Evolutionary conservation across 768 basidiomycete genomes (phyloP).

Genomic region (Lyophyllum shimeji): DNA sequence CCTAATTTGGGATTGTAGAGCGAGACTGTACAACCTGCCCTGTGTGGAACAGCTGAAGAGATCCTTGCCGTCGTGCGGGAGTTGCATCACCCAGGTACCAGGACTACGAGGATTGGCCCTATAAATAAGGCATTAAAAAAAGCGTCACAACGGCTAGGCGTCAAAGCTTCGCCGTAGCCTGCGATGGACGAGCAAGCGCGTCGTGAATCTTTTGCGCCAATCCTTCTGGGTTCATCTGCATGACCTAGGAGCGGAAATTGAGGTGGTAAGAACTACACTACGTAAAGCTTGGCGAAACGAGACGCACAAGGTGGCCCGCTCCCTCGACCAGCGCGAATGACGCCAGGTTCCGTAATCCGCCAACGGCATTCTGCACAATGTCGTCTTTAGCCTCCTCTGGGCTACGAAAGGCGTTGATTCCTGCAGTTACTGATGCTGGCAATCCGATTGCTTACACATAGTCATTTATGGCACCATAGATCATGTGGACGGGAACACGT

Average conservation of each 20-base stretch:
- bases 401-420: conserved; percentile 20
- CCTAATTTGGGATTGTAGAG: no score
- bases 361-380: conserved; percentile 31
- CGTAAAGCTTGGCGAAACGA: neutral
- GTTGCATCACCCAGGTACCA: no score
- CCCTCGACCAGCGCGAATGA: conserved; percentile 36
- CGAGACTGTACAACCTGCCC: no score
- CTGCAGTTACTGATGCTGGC: neutral
- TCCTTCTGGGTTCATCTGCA: conserved; percentile 31
- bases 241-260: conserved; percentile 15
- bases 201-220: conserved; percentile 34
- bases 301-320: conserved; percentile 42
- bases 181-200: conserved; percentile 25
- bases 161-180: conserved; percentile 11
- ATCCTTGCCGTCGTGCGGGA: no score
- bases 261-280: neutral
- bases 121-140: neutral
- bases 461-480: conserved; percentile 47
- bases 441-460: conserved; percentile 30
- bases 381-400: conserved; percentile 34
- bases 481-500: conserved; percentile 40
- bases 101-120: no score
- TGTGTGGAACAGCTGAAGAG: no score
- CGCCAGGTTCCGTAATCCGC: conserved; percentile 34
- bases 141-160: neutral